Evolutionary conservation across 1,284 basidiomycete species (phyloP).

Genomic region (Boletus sp.): DNA sequence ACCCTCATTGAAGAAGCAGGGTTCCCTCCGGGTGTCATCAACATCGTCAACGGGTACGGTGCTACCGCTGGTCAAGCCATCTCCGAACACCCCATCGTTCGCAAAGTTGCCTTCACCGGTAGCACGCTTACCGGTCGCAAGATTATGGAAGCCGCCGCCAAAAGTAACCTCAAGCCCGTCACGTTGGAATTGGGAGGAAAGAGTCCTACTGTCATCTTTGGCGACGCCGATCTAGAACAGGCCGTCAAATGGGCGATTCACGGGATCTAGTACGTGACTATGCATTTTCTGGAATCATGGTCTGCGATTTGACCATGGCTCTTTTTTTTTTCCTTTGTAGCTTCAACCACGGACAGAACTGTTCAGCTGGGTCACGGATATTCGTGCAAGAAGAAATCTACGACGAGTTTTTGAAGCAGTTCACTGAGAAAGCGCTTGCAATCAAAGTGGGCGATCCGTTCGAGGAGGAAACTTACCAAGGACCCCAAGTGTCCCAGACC

Average conservation of each 20-base stretch:
- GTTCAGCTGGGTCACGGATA: slow-evolving; percentile 66
- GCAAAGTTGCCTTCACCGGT: slow-evolving; percentile 51
- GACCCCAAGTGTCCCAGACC: slow-evolving; percentile 64
- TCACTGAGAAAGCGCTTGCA: slow-evolving; percentile 45
- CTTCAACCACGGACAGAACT: slow-evolving; percentile 66
- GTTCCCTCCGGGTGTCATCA: slow-evolving; percentile 66
- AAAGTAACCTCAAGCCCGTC: slow-evolving; percentile 65
- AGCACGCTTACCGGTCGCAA: slow-evolving; percentile 62
- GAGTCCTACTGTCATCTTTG: slow-evolving; percentile 57
- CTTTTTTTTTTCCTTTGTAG: slow-evolving; percentile 36
- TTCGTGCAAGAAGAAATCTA: slow-evolving; percentile 66
- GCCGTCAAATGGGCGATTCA: slow-evolving; percentile 65
- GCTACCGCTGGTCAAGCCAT: slow-evolving; percentile 23
- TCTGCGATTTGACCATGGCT: background rate
- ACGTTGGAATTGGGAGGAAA: slow-evolving; percentile 77
- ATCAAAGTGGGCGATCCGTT: slow-evolving; percentile 68
- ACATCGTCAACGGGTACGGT: slow-evolving; percentile 63
- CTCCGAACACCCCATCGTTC: slow-evolving; percentile 43
- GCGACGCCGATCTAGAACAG: slow-evolving; percentile 52
- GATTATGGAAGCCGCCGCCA: slow-evolving; percentile 63
- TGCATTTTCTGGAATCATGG: background rate
- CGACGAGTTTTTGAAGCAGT: slow-evolving; percentile 50
- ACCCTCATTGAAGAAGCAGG: slow-evolving; percentile 42
- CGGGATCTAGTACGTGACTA: slow-evolving; percentile 48
- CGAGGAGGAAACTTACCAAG: slow-evolving; percentile 58